Base-by-base conservation (phyloP, 2,329 filamentous ascomycete genomes). In the Fusarium torulosum region DNA sequence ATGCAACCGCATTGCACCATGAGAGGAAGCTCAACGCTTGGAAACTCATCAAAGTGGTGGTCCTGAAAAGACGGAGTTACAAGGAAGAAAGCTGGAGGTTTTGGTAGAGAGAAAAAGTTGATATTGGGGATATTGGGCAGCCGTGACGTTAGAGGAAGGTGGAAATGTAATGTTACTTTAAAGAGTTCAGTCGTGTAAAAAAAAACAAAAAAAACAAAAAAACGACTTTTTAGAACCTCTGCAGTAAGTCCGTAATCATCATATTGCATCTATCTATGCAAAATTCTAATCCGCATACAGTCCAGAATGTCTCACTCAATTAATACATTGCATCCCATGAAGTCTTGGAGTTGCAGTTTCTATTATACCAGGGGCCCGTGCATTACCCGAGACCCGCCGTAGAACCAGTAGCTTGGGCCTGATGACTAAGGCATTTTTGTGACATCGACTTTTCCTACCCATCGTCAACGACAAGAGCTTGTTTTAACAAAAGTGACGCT, bases 381-480 rank as follows among this genome's bases (percentile, higher is more conserved):
- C 62, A 45, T 46, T 38, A 31, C 27, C 51, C 17, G 33, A 51
- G 45, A 52, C 55, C 38, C 49, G 49, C 46, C 40, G 53, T 41
- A 62, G 59, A 66, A 59, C 64, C 66, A 55, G 14, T 45, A 14
- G 37, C 35, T 47, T 54, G 62, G 66, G 27, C 17, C 42, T 21
- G 51, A 63, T 69, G 65, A 68, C 65, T 69, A 69, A 68, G 61
- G 19, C 27, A 27, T 42, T 23, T 63, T 62, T 53, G 33, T 54
- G 62, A 70, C 57, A 53, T 60, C 65, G 61, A 65, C 59, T 65
- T 67, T 65, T 66, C 56, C 49, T 59, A 59, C 25, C 23, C 35
- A 46, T 52, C 64, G 51, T 60, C 52, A 52, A 63, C 62, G 66
- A 69, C 59, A 53, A 63, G 52, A 63, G 35, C 43, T 53, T 47